phyloP scores from a whole-genome alignment of 1,284 basidiomycete genomes.

The Trametes polyzona region DNA sequence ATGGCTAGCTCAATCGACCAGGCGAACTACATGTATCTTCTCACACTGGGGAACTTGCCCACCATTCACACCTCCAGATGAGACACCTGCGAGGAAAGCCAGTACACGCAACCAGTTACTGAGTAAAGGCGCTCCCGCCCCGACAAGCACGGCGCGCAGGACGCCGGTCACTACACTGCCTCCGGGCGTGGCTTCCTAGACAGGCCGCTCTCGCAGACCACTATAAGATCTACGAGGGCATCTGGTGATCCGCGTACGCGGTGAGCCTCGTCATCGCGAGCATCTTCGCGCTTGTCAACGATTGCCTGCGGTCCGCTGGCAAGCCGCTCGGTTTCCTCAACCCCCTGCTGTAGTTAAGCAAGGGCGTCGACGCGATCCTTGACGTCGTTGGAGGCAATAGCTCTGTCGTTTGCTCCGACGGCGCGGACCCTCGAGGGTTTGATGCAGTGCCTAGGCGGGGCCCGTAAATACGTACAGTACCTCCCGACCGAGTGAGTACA shows the following conservation, averaged over 20 bases:
- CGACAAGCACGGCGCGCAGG: conserved; percentile 31
- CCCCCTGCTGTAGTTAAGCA: conserved; percentile 40
- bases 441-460: conserved; percentile 41
- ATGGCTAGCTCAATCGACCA: conserved; percentile 8
- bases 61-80: conserved; percentile 60
- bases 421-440: conserved; percentile 38
- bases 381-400: conserved; percentile 26
- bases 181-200: conserved; percentile 37
- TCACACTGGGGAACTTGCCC: conserved; percentile 56
- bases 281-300: conserved; percentile 59
- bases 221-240: conserved; percentile 29
- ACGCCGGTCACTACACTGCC: conserved; percentile 31
- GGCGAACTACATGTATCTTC: conserved; percentile 7
- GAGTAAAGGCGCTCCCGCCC: conserved; percentile 30
- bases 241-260: conserved; percentile 49
- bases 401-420: conserved; percentile 37
- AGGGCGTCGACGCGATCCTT: conserved; percentile 17
- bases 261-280: conserved; percentile 55
- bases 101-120: conserved; percentile 27
- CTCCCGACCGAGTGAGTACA: background rate
- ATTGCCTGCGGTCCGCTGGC: conserved; percentile 44
- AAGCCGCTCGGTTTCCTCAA: conserved; percentile 52
- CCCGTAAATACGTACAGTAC: conserved; percentile 38
- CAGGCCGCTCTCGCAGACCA: conserved; percentile 29
- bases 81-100: conserved; percentile 27